These are phyloP conservation scores for Xylaria sp. DNA, from an alignment of 2,329 filamentous ascomycete species.

Conservation along the genomic window DNA sequence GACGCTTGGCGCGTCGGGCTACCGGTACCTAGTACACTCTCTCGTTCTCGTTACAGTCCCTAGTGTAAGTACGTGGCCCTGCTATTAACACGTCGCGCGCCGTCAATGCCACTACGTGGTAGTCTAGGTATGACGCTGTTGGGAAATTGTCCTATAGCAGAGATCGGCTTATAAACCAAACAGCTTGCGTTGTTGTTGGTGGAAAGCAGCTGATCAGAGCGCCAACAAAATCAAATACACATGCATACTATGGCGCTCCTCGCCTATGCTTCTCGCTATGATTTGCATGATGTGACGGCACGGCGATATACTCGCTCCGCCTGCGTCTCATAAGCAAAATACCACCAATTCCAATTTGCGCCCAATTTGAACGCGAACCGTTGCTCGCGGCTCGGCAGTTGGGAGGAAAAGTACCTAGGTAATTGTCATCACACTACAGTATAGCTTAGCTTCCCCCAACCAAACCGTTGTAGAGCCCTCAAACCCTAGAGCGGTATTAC, in stretches of 20 bases:
- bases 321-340: conserved; percentile 10
- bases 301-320: neutral
- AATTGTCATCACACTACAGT: conserved; percentile 30
- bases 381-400: conserved; percentile 16
- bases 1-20: neutral
- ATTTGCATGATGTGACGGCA: neutral
- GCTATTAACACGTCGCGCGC: no score
- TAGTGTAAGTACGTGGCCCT: no score
- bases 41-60: no score
- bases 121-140: no score
- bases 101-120: no score
- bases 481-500: no score
- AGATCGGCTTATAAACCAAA: no score
- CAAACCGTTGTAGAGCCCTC: neutral
- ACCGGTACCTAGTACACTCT: no score
- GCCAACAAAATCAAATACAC: conserved; percentile 21
- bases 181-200: neutral
- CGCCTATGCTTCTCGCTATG: neutral
- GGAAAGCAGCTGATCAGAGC: conserved; percentile 18
- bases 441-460: neutral
- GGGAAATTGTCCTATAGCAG: no score
- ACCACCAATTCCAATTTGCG: conserved; percentile 8
- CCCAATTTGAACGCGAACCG: neutral
- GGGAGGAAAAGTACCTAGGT: conserved; percentile 20
- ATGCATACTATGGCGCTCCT: neutral